Base-by-base conservation (phyloP, 2,329 filamentous ascomycete genomes). In the Didymella keratinophila region DNA sequence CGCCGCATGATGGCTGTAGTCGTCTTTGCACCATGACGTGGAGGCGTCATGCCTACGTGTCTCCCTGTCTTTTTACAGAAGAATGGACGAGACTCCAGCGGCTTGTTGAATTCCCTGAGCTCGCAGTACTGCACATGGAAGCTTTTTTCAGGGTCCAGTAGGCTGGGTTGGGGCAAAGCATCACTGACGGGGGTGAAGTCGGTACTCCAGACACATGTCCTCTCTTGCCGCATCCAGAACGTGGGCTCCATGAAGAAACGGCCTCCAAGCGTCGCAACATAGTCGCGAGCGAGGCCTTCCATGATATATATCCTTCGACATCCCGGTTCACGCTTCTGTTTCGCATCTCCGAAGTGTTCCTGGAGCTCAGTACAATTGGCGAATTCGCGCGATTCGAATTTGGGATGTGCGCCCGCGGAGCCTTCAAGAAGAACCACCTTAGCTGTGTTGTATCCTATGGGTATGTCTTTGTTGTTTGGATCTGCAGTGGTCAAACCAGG, bases 121-220 rank as follows among this genome's bases (percentile, higher is more conserved):
- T 76, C 73, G 49, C 72, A 75, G 43, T 73, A 76, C 51, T 75
- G 72, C 14, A 76, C 51, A 49, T 73, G 71, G 14, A 75, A 75
- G 21, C 52, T 64, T 21, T 60, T 65, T 1, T 68, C 54, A 0
- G 73, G 71, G 11, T 73, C 47, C 0, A 76, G 53, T 11, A 71
- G 52, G 23, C 70, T 70, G 1, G 73, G 73, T 11, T 72, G 72
- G 3, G 72, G 70, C 18, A 76, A 50, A 7, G 71, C 70, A 53
- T 76, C 73, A 41, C 71, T 74, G 6, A 69, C 68, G 4, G 73
- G 73, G 2, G 72, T 75, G 46, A 76, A 76, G 0, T 74, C 68
- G 25, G 72, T 75, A 23, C 69, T 72, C 73, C 73, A 76, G 1
- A 74, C 68, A 44, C 72, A 75, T 8, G 72, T 74, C 28, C 73